Evolutionary conservation across 805 yeast genomes (phyloP), one percentile per base, ranked within the genome.

Genomic region (Kregervanrija fluxuum): DNA sequence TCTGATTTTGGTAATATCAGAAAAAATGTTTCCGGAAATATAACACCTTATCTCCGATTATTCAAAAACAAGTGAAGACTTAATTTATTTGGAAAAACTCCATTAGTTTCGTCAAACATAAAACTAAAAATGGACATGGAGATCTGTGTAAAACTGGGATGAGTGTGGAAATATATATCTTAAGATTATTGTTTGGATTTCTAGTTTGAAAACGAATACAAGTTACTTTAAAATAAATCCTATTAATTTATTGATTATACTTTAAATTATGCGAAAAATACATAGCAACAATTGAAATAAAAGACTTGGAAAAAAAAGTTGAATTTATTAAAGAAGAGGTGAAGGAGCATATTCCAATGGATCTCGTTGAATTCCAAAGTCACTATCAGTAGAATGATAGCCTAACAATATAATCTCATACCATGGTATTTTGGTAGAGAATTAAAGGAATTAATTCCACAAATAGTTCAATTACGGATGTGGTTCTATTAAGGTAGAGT

Each of bases 161-260:
- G 16, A 54, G 56, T 61, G 65, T 38, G 64, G 64, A 1, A 61
- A 60, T 32, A 45, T 60, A 37, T 33, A 51, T 16, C 56, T 54
- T 35, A 17, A 47, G 2, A 10, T 55, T 2, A 37, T 57, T 2
- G 54, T 51, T 34, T 44, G 52, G 36, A 45, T 46, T 11, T 38
- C 8, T 12, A 30, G 15, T 32, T 14, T 11, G 12, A 13, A 11
- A 17, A 33, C 3, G 41, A 22, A 28, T 41, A 30, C 13, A 38
- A 41, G 11, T 30, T 15, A 4, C 37, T 30, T 35, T 12, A 5
- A 31, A 38, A 38, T 5, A 31, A 17, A 17, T 17, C 5, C 22
- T 16, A 2, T 35, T 28, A 15, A 12, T 49, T 2, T 17, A 17
- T 16, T 40, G 3, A 30, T 57, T 8, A 50, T 49, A 3, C 59